These are phyloP conservation scores for Aspergillus uvarum DNA, from an alignment of 2,329 filamentous ascomycete species.

Conservation along the genomic window DNA sequence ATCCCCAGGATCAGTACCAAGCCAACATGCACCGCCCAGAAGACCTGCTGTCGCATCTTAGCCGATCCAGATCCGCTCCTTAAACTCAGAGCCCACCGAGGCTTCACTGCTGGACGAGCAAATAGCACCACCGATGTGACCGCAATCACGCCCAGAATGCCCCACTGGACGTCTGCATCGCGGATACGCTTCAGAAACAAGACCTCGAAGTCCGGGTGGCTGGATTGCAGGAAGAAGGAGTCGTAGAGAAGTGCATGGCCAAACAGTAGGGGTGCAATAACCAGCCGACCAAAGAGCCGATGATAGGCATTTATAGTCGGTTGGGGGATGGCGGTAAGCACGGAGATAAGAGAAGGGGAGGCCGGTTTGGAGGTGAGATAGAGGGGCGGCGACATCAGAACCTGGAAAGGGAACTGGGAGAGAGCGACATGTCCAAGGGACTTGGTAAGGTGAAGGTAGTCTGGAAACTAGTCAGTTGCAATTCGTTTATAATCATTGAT, in stretches of 20 bases:
- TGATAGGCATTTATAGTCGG: conserved; percentile 58
- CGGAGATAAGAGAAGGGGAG: conserved; percentile 49
- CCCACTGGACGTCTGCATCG: conserved; percentile 59
- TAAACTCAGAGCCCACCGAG: conserved; percentile 15
- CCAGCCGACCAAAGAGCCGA: conserved; percentile 57
- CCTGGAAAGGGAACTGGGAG: conserved; percentile 61
- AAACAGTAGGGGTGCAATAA: conserved; percentile 52
- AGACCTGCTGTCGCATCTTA: conserved; percentile 44
- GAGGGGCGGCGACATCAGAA: conserved; percentile 50
- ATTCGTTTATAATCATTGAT: neutral
- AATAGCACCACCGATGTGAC: conserved; percentile 51
- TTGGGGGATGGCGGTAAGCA: conserved; percentile 55
- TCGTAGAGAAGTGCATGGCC: conserved; percentile 57
- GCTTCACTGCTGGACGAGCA: conserved; percentile 41
- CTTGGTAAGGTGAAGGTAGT: conserved; percentile 65
- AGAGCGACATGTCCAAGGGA: conserved; percentile 59
- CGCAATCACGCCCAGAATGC: conserved; percentile 51
- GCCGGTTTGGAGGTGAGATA: conserved; percentile 47
- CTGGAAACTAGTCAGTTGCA: conserved; percentile 34
- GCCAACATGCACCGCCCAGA: conserved; percentile 57
- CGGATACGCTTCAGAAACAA: conserved; percentile 55
- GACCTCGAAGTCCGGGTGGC: conserved; percentile 34
- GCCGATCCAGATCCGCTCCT: conserved; percentile 17
- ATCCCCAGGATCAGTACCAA: conserved; percentile 52
- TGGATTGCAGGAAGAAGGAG: conserved; percentile 55